A percentile compares a stretch with the other conserved stretches of the same genome.
These are phyloP conservation scores for Blumeria graminis DNA, from an alignment of 2,329 filamentous ascomycete species.

Conservation along the genomic window DNA sequence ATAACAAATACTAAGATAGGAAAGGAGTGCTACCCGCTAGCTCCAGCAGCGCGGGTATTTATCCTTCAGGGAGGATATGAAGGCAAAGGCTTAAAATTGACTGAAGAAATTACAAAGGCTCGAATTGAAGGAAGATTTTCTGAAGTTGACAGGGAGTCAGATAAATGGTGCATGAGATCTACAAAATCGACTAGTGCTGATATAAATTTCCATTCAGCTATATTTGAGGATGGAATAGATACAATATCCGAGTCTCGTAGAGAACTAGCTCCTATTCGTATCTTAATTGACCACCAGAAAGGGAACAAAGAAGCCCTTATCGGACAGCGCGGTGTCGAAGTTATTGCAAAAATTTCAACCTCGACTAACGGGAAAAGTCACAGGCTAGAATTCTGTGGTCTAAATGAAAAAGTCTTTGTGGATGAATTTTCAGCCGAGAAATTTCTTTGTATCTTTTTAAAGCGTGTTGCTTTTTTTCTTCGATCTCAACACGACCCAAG, in stretches of 20 bases:
- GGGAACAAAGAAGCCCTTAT: conserved; percentile 41
- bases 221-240: conserved; percentile 46
- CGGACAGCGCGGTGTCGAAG: conserved; percentile 44
- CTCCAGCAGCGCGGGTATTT: conserved; percentile 40
- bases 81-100: conserved; percentile 48
- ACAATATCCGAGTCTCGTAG: conserved; percentile 37
- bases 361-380: conserved; percentile 26
- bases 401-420: conserved; percentile 45
- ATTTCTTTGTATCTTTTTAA: conserved; percentile 50
- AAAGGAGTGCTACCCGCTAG: conserved; percentile 23
- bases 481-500: conserved; percentile 43
- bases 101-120: conserved; percentile 71
- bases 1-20: conserved; percentile 30
- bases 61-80: conserved; percentile 54
- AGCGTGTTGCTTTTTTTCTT: conserved; percentile 50
- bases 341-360: conserved; percentile 38
- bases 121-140: conserved; percentile 66
- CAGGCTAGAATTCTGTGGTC: conserved; percentile 32
- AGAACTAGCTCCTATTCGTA: conserved; percentile 42
- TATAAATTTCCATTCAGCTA: conserved; percentile 36
- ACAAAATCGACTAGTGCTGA: conserved; percentile 36
- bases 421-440: conserved; percentile 52
- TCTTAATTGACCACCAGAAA: conserved; percentile 48
- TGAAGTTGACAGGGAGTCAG: conserved; percentile 59
- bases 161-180: conserved; percentile 57